Evolutionary conservation across 2,329 filamentous ascomycete species (phyloP).

Genomic region (Chaetomium olivaceum): DNA sequence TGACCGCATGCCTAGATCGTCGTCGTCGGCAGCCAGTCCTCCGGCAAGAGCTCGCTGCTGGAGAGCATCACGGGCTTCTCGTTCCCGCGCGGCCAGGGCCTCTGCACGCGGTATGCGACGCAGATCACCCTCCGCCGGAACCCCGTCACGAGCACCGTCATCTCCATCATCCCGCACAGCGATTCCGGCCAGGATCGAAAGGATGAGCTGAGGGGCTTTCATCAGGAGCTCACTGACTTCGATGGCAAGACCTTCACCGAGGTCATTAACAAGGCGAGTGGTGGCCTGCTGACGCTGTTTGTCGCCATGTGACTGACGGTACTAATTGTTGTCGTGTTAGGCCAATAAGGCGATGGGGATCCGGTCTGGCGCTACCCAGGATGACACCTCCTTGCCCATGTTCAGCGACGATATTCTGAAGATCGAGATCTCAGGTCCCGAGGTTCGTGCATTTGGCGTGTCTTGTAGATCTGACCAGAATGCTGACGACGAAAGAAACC

Average conservation of each 20-base stretch:
- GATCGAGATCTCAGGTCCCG: conserved; percentile 48
- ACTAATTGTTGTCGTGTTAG: too few species aligned
- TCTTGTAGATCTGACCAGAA: too few species aligned
- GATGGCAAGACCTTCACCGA: conserved; percentile 40
- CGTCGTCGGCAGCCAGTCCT: conserved; percentile 75
- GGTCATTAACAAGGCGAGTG: conserved; percentile 45
- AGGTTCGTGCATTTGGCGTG: conserved; percentile 33
- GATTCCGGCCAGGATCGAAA: conserved; percentile 30
- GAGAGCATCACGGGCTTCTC: conserved; percentile 60
- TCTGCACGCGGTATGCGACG: conserved; percentile 53
- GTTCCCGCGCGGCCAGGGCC: conserved; percentile 46
- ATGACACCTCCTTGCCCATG: conserved; percentile 24
- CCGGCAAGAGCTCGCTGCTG: conserved; percentile 81
- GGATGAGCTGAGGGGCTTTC: conserved; percentile 36
- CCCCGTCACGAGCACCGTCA: conserved; percentile 36
- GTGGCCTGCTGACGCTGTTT: too few species aligned
- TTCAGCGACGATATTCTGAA: conserved; percentile 52
- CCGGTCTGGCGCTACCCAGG: conserved; percentile 10
- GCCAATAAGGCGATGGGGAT: conserved; percentile 45
- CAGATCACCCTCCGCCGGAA: conserved; percentile 49
- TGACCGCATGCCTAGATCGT: conserved; percentile 4
- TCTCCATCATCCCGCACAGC: conserved; percentile 46
- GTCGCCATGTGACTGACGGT: too few species aligned
- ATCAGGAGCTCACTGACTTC: conserved; percentile 39
- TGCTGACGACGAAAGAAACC: conserved; percentile 33